Evolutionary conservation across 2,329 filamentous ascomycete genomes (phyloP), one percentile per base, ranked within the genome.

Genomic region (Exophiala sp.): DNA sequence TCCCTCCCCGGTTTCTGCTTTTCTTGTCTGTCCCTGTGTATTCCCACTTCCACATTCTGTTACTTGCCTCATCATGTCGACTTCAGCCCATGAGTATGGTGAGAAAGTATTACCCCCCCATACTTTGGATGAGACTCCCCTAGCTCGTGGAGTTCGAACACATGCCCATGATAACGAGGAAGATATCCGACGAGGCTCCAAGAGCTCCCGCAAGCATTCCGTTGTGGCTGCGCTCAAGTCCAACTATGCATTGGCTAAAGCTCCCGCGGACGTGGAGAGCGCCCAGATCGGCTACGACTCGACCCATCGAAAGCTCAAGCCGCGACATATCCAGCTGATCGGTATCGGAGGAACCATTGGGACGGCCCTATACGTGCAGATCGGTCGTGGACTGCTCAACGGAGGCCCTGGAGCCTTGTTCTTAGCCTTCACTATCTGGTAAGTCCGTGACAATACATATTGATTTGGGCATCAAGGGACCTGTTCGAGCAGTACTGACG

Each of bases 291-390:
- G 51, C 19, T 46, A 51, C 23, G 58, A 60, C 27, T 46, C 37
- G 13, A 60, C 58, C 10, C 58, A 60, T 35, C 53, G 70, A 46
- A 69, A 66, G 50, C 60, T 73, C 16, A 72, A 71, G 52, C 65
- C 70, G 11, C 62, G 70, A 52, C 71, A 73, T 60, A 68, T 73
- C 34, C 70, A 73, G 54, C 58, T 73, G 50, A 73, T 73, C 48
- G 71, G 70, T 34, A 72, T 73, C 47, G 71, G 71, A 19, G 70
- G 70, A 10, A 69, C 68, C 24, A 71, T 73, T 57, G 68, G 70
- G 16, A 70, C 66, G n/a, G 68, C 66, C 0, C 55, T 73, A 27
- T 71, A 67, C 52, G 70, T 72, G 19, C 66, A 70, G 47, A 70
- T 72, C 47, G 70, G 70, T 10, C 60, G 65, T 40, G 66, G 63